phyloP scores from a whole-genome alignment of 2,329 filamentous ascomycete species.

The Dactylella cylindrospora region DNA sequence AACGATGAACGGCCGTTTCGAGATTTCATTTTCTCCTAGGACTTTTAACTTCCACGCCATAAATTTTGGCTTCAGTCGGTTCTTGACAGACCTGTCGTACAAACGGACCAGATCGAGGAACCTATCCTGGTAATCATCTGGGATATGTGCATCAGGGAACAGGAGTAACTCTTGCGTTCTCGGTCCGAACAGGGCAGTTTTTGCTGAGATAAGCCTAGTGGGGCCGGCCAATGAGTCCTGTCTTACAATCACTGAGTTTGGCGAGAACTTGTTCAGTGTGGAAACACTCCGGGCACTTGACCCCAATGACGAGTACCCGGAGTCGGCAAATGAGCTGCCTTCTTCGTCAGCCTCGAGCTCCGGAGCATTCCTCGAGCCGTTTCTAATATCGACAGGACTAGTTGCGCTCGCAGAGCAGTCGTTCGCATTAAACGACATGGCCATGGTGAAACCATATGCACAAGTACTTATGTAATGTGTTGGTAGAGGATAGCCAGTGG shows the following conservation, averaged over 20 bases:
- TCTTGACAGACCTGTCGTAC: conserved; percentile 33
- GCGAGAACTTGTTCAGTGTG: too few species aligned
- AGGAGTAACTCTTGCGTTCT: conserved; percentile 16
- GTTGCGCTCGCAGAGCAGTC: too few species aligned
- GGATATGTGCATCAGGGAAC: conserved; percentile 22
- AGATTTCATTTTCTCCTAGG: conserved; percentile 46
- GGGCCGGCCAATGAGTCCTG: background rate
- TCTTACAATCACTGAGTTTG: background rate
- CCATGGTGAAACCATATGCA: too few species aligned
- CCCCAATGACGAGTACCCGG: conserved; percentile 20
- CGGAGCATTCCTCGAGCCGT: background rate
- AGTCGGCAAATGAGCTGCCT: conserved; percentile 2
- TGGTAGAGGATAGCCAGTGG: too few species aligned
- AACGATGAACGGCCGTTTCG: conserved; percentile 47
- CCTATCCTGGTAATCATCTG: conserved; percentile 24
- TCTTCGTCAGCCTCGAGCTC: background rate
- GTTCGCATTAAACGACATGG: too few species aligned
- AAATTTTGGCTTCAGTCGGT: conserved; percentile 26
- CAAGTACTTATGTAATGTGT: too few species aligned
- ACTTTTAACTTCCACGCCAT: conserved; percentile 46
- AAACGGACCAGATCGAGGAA: conserved; percentile 41
- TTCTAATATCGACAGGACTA: too few species aligned
- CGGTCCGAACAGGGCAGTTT: background rate
- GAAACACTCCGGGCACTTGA: too few species aligned
- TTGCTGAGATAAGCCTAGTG: conserved; percentile 8